Conservation (phyloP, 225 moss, liverwort and hornwort genomes). For the Pleurozium schreberi region DNA sequence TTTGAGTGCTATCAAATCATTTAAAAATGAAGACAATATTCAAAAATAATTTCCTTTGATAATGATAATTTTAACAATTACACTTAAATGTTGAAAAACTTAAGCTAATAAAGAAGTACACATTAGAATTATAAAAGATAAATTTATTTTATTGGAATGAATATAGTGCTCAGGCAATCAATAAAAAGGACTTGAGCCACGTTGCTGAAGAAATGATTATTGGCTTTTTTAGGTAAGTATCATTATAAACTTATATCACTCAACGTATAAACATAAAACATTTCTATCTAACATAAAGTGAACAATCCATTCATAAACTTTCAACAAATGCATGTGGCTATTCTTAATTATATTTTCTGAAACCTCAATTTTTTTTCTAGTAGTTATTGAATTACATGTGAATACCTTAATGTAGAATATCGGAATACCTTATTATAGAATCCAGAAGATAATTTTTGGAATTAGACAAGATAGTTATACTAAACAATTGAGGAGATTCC, state of each 20-base stretch:
- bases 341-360: too few species aligned
- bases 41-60: background rate
- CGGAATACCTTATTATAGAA: too few species aligned
- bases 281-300: background rate
- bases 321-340: background rate
- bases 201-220: background rate
- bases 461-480: too few species aligned
- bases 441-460: too few species aligned
- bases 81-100: rapidly evolving
- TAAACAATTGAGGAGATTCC: too few species aligned
- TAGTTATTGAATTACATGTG: background rate
- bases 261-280: background rate
- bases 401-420: too few species aligned
- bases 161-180: background rate
- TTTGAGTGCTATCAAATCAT: background rate
- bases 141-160: background rate
- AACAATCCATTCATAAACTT: background rate
- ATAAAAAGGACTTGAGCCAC: background rate
- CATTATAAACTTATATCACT: background rate
- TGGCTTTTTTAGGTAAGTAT: background rate
- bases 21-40: background rate
- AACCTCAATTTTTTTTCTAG: background rate
- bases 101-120: background rate
- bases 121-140: background rate
- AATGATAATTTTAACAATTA: background rate